These are phyloP conservation scores for Leishmania braziliensis DNA, from an alignment of 208 protist species.

Conservation along the genomic window DNA sequence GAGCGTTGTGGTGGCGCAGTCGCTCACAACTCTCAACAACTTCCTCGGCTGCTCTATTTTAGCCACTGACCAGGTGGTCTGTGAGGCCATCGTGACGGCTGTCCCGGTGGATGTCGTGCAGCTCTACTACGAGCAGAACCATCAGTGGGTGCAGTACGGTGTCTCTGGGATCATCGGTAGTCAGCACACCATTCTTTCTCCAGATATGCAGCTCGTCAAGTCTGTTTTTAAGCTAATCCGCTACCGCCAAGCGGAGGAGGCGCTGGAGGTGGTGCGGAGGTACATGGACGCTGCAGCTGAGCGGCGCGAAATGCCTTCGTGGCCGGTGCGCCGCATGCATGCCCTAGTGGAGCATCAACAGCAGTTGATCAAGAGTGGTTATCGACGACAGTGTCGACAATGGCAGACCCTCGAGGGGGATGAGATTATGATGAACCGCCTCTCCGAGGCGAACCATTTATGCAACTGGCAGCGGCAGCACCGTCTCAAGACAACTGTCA, in stretches of 20 bases:
- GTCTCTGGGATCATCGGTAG: slow-evolving; percentile 43
- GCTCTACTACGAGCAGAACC: slow-evolving; percentile 29
- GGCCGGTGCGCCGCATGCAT: slow-evolving; percentile 35
- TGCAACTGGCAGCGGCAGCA: not conserved
- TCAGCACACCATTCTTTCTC: slow-evolving; percentile 15
- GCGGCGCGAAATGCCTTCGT: slow-evolving; percentile 21
- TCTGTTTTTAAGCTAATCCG: slow-evolving; percentile 50
- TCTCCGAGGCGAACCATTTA: slow-evolving; percentile 13
- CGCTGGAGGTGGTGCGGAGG: slow-evolving; percentile 20
- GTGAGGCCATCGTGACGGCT: slow-evolving; percentile 32
- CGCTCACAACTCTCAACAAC: slow-evolving; percentile 31
- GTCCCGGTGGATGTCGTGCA: slow-evolving; percentile 57
- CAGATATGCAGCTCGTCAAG: slow-evolving; percentile 31
- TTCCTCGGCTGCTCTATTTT: slow-evolving; percentile 44
- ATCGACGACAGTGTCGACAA: slow-evolving; percentile 26
- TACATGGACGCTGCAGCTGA: slow-evolving; percentile 18
- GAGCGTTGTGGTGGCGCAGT: slow-evolving; percentile 37
- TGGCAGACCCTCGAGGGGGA: slow-evolving; percentile 56
- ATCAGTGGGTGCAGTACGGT: slow-evolving; percentile 34
- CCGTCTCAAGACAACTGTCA: not conserved
- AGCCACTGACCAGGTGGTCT: slow-evolving; percentile 44
- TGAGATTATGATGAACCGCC: slow-evolving; percentile 17
- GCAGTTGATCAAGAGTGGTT: slow-evolving; percentile 38
- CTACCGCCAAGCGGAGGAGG: slow-evolving; percentile 35
- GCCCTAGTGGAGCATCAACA: slow-evolving; percentile 30